phyloP scores from a whole-genome alignment of 352 stramenopile genomes.

The Phytophthora hibernalis region DNA sequence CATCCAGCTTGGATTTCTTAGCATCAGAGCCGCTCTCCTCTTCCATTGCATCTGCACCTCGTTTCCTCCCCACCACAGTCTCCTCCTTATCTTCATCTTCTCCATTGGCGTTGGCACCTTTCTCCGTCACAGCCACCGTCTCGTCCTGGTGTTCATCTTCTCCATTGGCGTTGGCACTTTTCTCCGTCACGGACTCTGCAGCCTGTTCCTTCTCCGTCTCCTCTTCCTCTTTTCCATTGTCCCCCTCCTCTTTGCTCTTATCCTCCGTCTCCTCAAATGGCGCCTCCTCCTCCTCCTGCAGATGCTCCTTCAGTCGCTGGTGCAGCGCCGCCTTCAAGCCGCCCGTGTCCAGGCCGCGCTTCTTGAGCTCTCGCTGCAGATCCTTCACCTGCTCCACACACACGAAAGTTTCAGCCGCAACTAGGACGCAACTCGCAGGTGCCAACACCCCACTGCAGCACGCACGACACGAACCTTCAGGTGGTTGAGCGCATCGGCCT shows the following conservation, averaged over 20 bases:
- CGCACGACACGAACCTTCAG: conserved; percentile 28
- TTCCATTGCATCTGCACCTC: conserved; percentile 12
- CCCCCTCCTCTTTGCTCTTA: not conserved
- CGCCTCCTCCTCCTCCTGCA: conserved; percentile 28
- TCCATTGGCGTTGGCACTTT: not conserved
- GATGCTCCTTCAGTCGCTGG: conserved; percentile 42
- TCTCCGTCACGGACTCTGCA: not conserved
- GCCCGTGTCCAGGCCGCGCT: conserved; percentile 44
- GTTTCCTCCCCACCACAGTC: conserved; percentile 13
- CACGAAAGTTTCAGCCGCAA: too few species aligned
- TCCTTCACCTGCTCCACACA: conserved; percentile 56
- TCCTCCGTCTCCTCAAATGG: not conserved
- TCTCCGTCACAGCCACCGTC: not conserved
- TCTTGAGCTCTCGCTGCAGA: conserved; percentile 53
- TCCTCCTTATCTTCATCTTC: conserved; percentile 2
- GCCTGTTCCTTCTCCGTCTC: not conserved
- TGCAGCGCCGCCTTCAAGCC: conserved; percentile 55
- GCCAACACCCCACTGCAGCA: too few species aligned
- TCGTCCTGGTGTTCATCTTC: conserved; percentile 1
- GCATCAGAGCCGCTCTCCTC: not conserved
- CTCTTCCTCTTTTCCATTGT: not conserved
- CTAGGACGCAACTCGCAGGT: too few species aligned
- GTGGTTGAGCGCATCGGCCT: conserved; percentile 17
- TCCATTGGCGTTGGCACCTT: not conserved
- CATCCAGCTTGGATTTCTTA: conserved; percentile 27